phyloP scores from a whole-genome alignment of 331 rosid genomes.

The Rosa hybrid region DNA sequence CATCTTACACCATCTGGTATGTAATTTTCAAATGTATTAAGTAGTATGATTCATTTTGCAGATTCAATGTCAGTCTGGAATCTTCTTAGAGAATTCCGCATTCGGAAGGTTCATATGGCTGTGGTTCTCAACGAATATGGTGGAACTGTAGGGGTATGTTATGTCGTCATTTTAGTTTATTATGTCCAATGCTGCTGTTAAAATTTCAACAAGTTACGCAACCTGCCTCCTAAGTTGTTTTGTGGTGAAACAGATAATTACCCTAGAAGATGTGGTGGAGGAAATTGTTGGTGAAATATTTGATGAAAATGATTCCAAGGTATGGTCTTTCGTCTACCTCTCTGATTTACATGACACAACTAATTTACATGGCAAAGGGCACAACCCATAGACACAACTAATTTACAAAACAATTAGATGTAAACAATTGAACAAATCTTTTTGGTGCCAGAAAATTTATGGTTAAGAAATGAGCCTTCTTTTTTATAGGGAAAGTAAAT shows the following conservation, averaged over 20 bases:
- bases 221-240: conserved; percentile 1
- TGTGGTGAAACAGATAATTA: conserved; percentile 60
- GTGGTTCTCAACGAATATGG: conserved; percentile 98
- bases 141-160: conserved; percentile 96
- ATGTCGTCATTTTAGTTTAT: conserved; percentile 7
- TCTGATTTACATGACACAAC: no score
- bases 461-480: neutral
- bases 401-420: neutral
- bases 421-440: neutral
- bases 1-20: conserved; percentile 9
- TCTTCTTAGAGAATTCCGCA: conserved; percentile 98
- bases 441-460: neutral
- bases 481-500: neutral
- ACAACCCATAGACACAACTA: neutral
- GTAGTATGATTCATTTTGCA: conserved; percentile 48
- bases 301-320: conserved; percentile 98
- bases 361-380: neutral
- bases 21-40: conserved; percentile 19
- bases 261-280: conserved; percentile 97
- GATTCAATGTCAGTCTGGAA: conserved; percentile 99
- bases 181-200: neutral
- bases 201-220: neutral
- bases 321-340: conserved; percentile 21
- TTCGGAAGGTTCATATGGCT: conserved; percentile 99
- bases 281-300: conserved; percentile 99